Percentiles rank a stretch among this genome's conserved stretches.
phyloP scores from a whole-genome alignment of 2,329 filamentous ascomycete species.

The Fusarium brachygibbosum region DNA sequence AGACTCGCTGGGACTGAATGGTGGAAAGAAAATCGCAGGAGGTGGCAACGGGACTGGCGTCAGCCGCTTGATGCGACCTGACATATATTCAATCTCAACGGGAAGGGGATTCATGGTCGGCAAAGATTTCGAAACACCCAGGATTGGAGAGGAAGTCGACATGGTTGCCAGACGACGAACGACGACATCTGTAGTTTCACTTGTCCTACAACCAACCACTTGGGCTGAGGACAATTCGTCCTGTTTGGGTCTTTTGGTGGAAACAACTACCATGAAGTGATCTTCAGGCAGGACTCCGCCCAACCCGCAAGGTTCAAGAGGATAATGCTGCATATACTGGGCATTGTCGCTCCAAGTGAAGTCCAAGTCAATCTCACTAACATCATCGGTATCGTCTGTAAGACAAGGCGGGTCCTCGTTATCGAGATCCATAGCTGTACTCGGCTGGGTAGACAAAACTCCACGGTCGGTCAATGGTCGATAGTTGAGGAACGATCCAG shows the following conservation, averaged over 20 bases:
- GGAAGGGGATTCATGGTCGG: slow-evolving; percentile 7
- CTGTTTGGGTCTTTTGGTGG: slow-evolving; percentile 60
- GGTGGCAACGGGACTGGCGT: slow-evolving; percentile 65
- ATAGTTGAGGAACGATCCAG: slow-evolving; percentile 64
- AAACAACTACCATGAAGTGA: slow-evolving; percentile 71
- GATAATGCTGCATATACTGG: slow-evolving; percentile 56
- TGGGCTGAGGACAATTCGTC: slow-evolving; percentile 22
- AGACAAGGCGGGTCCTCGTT: slow-evolving; percentile 49
- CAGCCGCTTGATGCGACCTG: slow-evolving; percentile 58
- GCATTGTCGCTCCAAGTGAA: slow-evolving; percentile 62
- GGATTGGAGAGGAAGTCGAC: slow-evolving; percentile 56
- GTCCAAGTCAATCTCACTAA: slow-evolving; percentile 59
- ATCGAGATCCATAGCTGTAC: slow-evolving; percentile 51
- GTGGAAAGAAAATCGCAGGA: slow-evolving; percentile 65
- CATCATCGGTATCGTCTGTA: slow-evolving; percentile 54
- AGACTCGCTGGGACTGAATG: slow-evolving; percentile 59
- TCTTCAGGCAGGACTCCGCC: slow-evolving; percentile 73
- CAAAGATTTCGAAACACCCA: slow-evolving; percentile 6
- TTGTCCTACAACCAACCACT: slow-evolving; percentile 33
- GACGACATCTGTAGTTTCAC: slow-evolving; percentile 58
- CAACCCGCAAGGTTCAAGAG: slow-evolving; percentile 70
- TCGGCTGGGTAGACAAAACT: slow-evolving; percentile 17
- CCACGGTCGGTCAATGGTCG: slow-evolving; percentile 63
- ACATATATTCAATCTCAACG: slow-evolving; percentile 62
- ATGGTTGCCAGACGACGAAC: slow-evolving; percentile 58